These are phyloP conservation scores for Gastrodia elata DNA, from an alignment of 106 monocot genomes.

Conservation along the genomic window DNA sequence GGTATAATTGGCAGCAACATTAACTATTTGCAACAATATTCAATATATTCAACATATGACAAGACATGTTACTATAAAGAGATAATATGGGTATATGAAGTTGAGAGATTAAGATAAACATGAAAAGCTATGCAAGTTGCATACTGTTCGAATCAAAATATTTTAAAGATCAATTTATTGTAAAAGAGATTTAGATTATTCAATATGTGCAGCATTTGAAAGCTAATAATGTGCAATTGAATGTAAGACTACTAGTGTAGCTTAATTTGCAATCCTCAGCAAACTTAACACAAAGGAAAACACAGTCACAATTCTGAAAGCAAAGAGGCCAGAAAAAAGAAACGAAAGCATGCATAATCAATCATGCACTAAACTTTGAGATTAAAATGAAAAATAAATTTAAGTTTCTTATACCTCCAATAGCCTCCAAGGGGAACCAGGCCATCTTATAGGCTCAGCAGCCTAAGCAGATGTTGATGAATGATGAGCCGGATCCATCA, in stretches of 20 bases:
- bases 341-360: neutral
- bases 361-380: conserved; percentile 21
- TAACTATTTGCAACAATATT: no score
- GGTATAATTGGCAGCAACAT: no score
- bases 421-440: conserved; percentile 41
- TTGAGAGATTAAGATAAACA: no score
- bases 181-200: no score
- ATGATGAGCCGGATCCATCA: no score
- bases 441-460: conserved; percentile 29
- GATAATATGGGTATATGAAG: no score
- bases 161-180: no score
- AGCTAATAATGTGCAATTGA: neutral
- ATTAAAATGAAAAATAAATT: neutral
- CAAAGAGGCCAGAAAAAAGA: neutral
- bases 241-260: neutral
- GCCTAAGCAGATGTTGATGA: conserved; percentile 19
- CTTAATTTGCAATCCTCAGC: neutral
- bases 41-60: no score
- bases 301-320: neutral
- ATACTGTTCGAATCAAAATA: no score
- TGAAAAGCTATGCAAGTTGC: no score
- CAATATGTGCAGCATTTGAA: no score
- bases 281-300: neutral
- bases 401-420: conserved; percentile 22
- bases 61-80: no score